Evolutionary conservation across 352 stramenopile genomes (phyloP).

Genomic region (Pythium aristosporum): DNA sequence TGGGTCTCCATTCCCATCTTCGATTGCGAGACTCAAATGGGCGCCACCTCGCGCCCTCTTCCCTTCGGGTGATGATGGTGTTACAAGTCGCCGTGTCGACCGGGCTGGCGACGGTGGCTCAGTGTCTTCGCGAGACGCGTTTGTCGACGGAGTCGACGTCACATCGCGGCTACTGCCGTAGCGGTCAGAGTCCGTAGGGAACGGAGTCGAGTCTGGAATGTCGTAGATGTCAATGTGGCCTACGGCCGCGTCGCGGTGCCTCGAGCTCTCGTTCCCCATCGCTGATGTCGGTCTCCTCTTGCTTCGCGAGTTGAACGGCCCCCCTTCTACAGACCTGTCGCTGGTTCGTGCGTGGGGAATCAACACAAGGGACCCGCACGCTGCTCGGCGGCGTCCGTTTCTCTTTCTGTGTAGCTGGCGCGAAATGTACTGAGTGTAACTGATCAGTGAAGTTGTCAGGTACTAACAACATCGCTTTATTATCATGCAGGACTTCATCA

Average conservation of each 20-base stretch:
- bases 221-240: conserved; percentile 19
- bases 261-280: conserved; percentile 21
- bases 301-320: no score
- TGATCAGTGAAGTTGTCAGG: not conserved
- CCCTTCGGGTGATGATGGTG: not conserved
- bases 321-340: no score
- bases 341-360: no score
- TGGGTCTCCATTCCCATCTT: not conserved
- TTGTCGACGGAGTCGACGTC: not conserved
- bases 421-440: not conserved
- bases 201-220: conserved; percentile 5
- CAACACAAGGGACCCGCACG: no score
- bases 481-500: no score
- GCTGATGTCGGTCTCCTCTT: not conserved
- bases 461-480: no score
- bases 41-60: conserved; percentile 4
- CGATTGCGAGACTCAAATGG: conserved; percentile 17
- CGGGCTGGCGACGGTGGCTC: conserved; percentile 13
- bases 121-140: conserved; percentile 16
- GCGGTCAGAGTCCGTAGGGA: not conserved
- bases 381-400: no score
- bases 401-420: not conserved
- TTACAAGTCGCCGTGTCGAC: conserved; percentile 8
- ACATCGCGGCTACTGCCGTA: conserved; percentile 12
- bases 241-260: conserved; percentile 1